phyloP scores from a whole-genome alignment of 306 rosid species.

The Malus sieversii region DNA sequence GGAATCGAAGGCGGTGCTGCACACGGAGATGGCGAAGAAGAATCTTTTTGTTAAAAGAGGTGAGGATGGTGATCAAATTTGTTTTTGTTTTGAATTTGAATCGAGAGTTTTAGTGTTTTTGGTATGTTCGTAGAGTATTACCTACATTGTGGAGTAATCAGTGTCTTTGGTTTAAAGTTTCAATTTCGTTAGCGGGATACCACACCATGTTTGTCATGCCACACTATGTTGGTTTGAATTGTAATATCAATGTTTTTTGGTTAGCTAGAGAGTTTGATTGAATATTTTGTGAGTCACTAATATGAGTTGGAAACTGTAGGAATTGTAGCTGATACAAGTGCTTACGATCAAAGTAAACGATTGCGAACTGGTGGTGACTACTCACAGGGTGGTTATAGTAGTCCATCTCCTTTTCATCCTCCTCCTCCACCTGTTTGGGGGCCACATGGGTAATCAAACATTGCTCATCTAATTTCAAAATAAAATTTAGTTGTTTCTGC shows the following conservation, averaged over 20 bases:
- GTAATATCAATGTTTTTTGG: not conserved
- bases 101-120: not conserved
- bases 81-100: not conserved
- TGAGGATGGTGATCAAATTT: constrained; percentile 7
- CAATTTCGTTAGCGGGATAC: not conserved
- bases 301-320: constrained; percentile 26
- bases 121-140: not conserved
- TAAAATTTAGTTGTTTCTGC: not conserved
- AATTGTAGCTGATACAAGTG: constrained; percentile 69
- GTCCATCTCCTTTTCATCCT: constrained; percentile 83
- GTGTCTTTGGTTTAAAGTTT: not conserved
- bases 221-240: not conserved
- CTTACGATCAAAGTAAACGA: constrained; percentile 79
- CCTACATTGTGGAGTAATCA: not conserved
- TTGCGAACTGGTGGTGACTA: constrained; percentile 80
- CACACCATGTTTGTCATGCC: not conserved
- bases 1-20: constrained; percentile 78
- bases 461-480: not conserved
- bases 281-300: constrained; percentile 15
- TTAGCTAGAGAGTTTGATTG: not conserved
- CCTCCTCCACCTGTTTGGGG: constrained; percentile 91
- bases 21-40: constrained; percentile 99
- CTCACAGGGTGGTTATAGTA: constrained; percentile 63
- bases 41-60: constrained; percentile 91
- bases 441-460: constrained; percentile 60